These are phyloP conservation scores for Arabidopsis lyrata DNA, from an alignment of 441 rosid species.

Conservation along the genomic window DNA sequence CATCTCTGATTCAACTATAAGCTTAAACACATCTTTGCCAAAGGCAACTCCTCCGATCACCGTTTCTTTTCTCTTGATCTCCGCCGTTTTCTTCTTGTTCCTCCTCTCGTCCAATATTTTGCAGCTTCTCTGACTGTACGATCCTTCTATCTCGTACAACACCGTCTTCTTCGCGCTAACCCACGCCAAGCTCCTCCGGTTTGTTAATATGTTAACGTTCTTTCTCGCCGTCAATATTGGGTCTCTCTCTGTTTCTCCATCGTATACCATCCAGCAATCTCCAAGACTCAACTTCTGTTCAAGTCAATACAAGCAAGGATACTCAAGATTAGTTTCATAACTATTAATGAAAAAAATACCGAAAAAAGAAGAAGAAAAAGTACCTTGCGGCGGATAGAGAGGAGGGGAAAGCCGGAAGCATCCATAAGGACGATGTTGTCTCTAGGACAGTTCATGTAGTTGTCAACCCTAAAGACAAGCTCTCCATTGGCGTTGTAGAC, in stretches of 20 bases:
- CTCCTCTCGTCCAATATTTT: slow-evolving; percentile 62
- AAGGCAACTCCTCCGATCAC: slow-evolving; percentile 64
- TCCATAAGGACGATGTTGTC: slow-evolving; percentile 91
- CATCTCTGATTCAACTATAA: slow-evolving; percentile 68
- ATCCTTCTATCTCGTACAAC: slow-evolving; percentile 79
- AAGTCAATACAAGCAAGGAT: background rate
- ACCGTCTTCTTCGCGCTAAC: slow-evolving; percentile 47
- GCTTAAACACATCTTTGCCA: slow-evolving; percentile 76
- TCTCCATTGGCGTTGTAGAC: slow-evolving; percentile 78
- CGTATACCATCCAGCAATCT: slow-evolving; percentile 83
- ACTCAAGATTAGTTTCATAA: slow-evolving; percentile 8
- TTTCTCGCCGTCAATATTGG: slow-evolving; percentile 69
- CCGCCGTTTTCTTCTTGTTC: slow-evolving; percentile 59
- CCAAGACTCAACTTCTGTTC: slow-evolving; percentile 72
- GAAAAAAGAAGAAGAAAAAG: background rate
- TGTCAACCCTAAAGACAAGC: slow-evolving; percentile 84
- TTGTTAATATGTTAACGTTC: slow-evolving; percentile 53
- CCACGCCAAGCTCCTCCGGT: slow-evolving; percentile 60
- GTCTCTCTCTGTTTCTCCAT: slow-evolving; percentile 68
- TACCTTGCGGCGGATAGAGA: slow-evolving; percentile 96
- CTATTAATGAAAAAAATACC: background rate
- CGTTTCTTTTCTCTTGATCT: slow-evolving; percentile 76
- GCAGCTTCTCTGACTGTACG: slow-evolving; percentile 74
- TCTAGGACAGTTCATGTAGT: slow-evolving; percentile 62
- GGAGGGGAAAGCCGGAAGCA: slow-evolving; percentile 81